phyloP scores from a whole-genome alignment of 306 rosid genomes.

The Dryas alaskensis region DNA sequence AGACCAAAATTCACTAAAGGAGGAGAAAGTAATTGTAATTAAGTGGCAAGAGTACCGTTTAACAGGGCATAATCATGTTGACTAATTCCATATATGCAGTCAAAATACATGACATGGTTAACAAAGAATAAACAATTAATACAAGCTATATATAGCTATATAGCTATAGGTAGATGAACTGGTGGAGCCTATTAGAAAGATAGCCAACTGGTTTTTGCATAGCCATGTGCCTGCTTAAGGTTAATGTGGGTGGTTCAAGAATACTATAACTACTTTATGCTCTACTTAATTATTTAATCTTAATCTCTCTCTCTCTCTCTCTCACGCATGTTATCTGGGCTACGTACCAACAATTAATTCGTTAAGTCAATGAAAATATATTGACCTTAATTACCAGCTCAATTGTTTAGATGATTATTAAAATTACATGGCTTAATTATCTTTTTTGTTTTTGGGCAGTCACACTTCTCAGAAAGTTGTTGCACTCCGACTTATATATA shows the following conservation, averaged over 20 bases:
- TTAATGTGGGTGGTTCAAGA: not conserved
- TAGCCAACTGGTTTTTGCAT: not conserved
- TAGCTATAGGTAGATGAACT: not conserved
- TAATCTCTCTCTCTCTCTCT: not conserved
- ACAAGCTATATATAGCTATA: not conserved
- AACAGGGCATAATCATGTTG: no score
- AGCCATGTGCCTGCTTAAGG: slow-evolving; percentile 7
- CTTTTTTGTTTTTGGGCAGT: no score
- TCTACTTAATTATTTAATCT: not conserved
- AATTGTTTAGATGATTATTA: not conserved
- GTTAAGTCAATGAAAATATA: not conserved
- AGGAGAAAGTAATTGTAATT: no score
- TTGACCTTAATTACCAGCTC: not conserved
- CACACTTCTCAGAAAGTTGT: no score
- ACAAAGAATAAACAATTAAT: not conserved
- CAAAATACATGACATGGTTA: not conserved
- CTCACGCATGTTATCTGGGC: not conserved
- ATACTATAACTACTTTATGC: not conserved
- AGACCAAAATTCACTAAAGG: no score
- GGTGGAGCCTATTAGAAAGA: not conserved
- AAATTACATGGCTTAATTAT: not conserved
- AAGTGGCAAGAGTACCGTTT: no score
- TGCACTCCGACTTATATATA: no score
- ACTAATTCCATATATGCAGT: not conserved
- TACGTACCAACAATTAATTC: not conserved